Evolutionary conservation across 139 green algal genomes (phyloP).

Genomic region (Chlorella sp.): DNA sequence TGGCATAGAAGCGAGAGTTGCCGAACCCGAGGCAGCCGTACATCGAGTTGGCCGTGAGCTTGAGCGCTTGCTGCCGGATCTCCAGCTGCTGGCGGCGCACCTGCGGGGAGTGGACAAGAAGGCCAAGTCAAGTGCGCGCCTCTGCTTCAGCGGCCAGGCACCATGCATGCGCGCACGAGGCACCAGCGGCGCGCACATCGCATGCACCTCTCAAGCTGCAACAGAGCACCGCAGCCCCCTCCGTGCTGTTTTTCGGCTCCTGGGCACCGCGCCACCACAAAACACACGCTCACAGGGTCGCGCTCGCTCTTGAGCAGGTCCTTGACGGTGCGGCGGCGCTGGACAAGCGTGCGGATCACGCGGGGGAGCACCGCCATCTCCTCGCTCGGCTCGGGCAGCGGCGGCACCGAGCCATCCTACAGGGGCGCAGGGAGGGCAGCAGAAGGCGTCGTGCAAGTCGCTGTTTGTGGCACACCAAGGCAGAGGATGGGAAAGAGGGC

Average conservation of each 20-base stretch:
- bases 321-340: slow-evolving; percentile 80
- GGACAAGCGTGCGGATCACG: slow-evolving; percentile 68
- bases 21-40: slow-evolving; percentile 98
- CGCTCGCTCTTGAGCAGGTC: slow-evolving; percentile 78
- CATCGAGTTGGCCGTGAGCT: slow-evolving; percentile 98
- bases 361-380: slow-evolving; percentile 72
- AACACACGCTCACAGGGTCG: slow-evolving; percentile 42
- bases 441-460: background rate
- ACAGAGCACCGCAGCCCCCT: background rate
- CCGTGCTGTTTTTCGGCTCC: background rate
- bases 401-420: slow-evolving; percentile 35
- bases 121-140: too few relatives aligned
- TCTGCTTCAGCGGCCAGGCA: too few relatives aligned
- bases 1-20: slow-evolving; percentile 91
- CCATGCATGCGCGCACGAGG: too few relatives aligned
- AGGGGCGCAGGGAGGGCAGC: background rate
- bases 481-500: background rate
- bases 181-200: too few relatives aligned
- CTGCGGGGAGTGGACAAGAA: background rate
- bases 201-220: too few relatives aligned
- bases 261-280: too few relatives aligned
- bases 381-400: slow-evolving; percentile 35
- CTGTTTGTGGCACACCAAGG: too few relatives aligned
- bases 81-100: slow-evolving; percentile 82
- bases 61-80: slow-evolving; percentile 92